Evolutionary conservation across 2,329 filamentous ascomycete species (phyloP), one percentile per base, ranked within the genome.

Genomic region (Claviceps pusilla): DNA sequence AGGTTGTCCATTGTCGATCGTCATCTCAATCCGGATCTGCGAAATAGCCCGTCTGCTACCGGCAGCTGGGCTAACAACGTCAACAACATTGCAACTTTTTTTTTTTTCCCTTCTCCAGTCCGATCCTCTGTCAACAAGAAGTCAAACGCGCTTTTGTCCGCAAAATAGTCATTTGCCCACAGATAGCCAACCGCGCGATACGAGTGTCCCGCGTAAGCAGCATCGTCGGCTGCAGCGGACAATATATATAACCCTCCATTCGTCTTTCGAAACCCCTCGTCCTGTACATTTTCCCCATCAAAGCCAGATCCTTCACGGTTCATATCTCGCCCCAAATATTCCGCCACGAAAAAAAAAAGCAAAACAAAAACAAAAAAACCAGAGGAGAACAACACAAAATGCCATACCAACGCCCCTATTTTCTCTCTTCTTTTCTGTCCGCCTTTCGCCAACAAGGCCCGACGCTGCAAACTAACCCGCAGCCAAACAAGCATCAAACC

Each of bases 391-490:
- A 31, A 12, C 12, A 42, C 4, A 48, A 33, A 45, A 77, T 77
- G 75, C 72, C 76, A 50, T 75, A 75, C 41, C 76, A 78, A 61
- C 73, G 76, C 51, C 75, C 76, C 49, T 78, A 74, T 65, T 78
- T 79, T 68, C 73, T 79, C 61, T 76, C 76, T 49, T 75, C 73
- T 62, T 77, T 79, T 68, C 71, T 79, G 65, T 73, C 75, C 64
- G 74, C 76, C 65, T 77, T 78, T 63, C 74, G 76, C 52, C 74
- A 75, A 55, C 73, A 73, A 61, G 64, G 68, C 12, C 66, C 71
- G 24, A 59, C 70, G 46, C 62, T 66, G 63, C 64, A 62, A 58
- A 64, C 60, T 62, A 59, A 59, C 31, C 68, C 56, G 64, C 68
- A 64, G 65, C 69, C 59, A 61, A 56, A 67, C 67, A 64, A 69